Base-by-base conservation (phyloP, 1,139 yeast genomes). In the Pichia sp. region DNA sequence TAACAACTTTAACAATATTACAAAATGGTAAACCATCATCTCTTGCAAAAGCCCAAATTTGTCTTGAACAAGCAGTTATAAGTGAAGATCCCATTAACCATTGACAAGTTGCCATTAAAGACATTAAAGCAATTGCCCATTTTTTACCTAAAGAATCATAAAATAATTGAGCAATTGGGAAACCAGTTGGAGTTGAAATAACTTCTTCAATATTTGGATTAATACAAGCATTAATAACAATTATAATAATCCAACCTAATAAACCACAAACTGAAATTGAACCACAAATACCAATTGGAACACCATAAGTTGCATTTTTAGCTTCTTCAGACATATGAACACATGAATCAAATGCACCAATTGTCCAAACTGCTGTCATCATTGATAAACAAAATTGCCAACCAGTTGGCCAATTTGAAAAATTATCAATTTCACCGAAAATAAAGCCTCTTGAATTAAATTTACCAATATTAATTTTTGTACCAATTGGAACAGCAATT, bases 271-370 rank as follows among this genome's bases (percentile, higher is more conserved):
- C 72, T 20, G 71, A 55, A 49, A 81, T 80, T 20, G 82, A 72
- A 28, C 72, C 64, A 39, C 74, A 63, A 43, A 79, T 82, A 29
- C 87, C 90, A 37, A 75, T 63, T 10, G 90, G 87, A 20, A 82
- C 81, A n/a, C 86, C 78, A 43, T 66, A 69, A 25, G 80, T 70
- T 11, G 90, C 87, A 56, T 80, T 76, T 37, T 69, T 68, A 26
- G 85, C 84, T 59, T 83, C 90, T 61, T 83, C 92, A 27, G 81
- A 71, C 74, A 81, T 76, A 61, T 82, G 90, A 40, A 82, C 79
- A 53, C 83, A 80, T 6, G 84, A 76, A 59, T 82, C 90, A 57
- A 80, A 82, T 0, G 85, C 80, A 51, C 81, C 80, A 55, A 78
- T 77, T 16, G 80, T 75, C 83, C 83, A 78, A 42, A 76, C 75